These are phyloP conservation scores for Acer saccharum DNA, from an alignment of 345 rosid genomes.

Conservation along the genomic window DNA sequence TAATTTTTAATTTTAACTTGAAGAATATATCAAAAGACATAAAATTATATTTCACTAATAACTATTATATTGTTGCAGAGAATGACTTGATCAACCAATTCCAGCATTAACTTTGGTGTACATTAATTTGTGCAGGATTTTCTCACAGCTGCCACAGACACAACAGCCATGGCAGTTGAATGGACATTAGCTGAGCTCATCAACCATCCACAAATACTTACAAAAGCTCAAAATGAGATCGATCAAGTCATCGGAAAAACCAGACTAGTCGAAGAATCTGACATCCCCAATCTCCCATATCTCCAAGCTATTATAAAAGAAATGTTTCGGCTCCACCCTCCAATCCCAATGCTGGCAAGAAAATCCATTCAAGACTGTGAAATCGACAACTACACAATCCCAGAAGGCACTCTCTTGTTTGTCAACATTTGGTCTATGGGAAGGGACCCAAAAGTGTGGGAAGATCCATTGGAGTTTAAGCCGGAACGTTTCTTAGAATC, in stretches of 20 bases:
- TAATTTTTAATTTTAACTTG: too few relatives aligned
- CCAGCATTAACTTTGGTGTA: neutral
- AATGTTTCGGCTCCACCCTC: constrained; percentile 51
- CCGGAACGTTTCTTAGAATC: constrained; percentile 41
- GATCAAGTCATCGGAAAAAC: constrained; percentile 30
- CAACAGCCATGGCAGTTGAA: constrained; percentile 39
- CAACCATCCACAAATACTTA: constrained; percentile 36
- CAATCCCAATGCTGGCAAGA: constrained; percentile 43
- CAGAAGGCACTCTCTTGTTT: neutral
- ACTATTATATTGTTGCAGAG: too few relatives aligned
- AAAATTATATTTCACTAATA: too few relatives aligned
- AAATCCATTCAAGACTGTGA: constrained; percentile 28
- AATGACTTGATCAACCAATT: too few relatives aligned
- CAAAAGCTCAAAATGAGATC: constrained; percentile 43
- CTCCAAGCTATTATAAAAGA: constrained; percentile 49
- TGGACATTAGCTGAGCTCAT: constrained; percentile 54
- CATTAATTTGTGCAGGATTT: constrained; percentile 32
- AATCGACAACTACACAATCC: constrained; percentile 9
- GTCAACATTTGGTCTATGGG: constrained; percentile 38
- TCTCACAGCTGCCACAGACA: constrained; percentile 51
- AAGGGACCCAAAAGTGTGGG: constrained; percentile 45
- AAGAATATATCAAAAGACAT: too few relatives aligned
- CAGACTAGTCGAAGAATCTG: constrained; percentile 42
- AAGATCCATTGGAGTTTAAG: constrained; percentile 33
- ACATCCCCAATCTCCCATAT: constrained; percentile 34